Evolutionary conservation across 768 basidiomycete genomes (phyloP).

Genomic region (Leccinum barrowsii): DNA sequence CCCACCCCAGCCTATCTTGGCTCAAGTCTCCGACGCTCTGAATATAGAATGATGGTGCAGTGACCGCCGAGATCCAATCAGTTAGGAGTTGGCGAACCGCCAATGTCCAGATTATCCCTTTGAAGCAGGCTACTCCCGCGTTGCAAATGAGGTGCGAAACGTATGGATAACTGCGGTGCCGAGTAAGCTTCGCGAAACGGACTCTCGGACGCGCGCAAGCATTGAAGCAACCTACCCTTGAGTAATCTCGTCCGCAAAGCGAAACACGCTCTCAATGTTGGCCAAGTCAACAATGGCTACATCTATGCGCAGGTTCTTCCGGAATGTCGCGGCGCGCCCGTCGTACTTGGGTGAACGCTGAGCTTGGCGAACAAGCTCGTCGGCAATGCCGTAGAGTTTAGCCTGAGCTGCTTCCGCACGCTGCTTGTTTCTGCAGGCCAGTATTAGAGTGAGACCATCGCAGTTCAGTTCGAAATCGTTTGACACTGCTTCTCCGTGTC

Average conservation of each 20-base stretch:
- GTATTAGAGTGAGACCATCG: conserved; percentile 65
- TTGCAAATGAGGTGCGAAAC: conserved; percentile 80
- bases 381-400: conserved; percentile 52
- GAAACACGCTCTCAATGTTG: conserved; percentile 54
- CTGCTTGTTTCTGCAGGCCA: conserved; percentile 72
- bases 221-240: conserved; percentile 42
- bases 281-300: conserved; percentile 65
- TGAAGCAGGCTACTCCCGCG: conserved; percentile 66
- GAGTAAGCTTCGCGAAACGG: neutral
- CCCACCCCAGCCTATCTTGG: conserved; percentile 69
- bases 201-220: neutral
- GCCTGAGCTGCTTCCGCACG: conserved; percentile 60
- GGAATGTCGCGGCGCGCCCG: conserved; percentile 55
- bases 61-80: conserved; percentile 45
- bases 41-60: conserved; percentile 51
- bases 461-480: conserved; percentile 30
- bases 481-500: conserved; percentile 32
- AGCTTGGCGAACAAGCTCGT: conserved; percentile 46
- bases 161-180: conserved; percentile 60
- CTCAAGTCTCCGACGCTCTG: conserved; percentile 60
- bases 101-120: conserved; percentile 46
- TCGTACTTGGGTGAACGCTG: conserved; percentile 38
- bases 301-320: conserved; percentile 56
- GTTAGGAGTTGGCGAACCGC: conserved; percentile 46
- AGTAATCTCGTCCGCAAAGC: conserved; percentile 53